Conservation (phyloP, 345 rosid genomes). For the Heritiera littoralis region DNA sequence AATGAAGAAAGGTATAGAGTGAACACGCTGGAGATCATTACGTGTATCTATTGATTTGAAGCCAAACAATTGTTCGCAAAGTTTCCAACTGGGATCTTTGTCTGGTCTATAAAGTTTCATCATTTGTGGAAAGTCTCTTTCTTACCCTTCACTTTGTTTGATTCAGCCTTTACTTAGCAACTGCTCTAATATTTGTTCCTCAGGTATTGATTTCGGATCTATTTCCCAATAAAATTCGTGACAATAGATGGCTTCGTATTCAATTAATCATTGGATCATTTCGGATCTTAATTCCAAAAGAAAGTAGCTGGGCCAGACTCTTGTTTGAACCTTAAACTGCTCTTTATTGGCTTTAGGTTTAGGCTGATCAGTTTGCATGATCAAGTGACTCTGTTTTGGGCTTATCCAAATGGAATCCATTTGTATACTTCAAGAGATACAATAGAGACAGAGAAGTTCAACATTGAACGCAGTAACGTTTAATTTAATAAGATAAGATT, state of each 20-base stretch:
- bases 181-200: conserved; percentile 2
- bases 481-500: too few species aligned
- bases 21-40: not conserved
- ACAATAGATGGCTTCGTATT: not conserved
- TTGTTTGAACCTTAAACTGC: not conserved
- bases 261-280: not conserved
- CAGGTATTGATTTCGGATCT: not conserved
- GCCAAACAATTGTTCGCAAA: not conserved
- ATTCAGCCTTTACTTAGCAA: not conserved
- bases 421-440: not conserved
- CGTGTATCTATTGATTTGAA: not conserved
- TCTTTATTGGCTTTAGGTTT: not conserved
- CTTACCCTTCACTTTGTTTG: not conserved
- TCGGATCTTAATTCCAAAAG: not conserved
- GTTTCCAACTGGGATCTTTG: not conserved
- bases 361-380: too few species aligned
- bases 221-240: not conserved
- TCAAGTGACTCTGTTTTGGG: not conserved
- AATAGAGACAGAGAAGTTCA: too few species aligned
- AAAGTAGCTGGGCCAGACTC: not conserved
- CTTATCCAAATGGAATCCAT: not conserved
- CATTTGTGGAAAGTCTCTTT: not conserved
- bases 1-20: conserved; percentile 16
- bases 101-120: not conserved
- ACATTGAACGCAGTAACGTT: too few species aligned